These are phyloP conservation scores for Litchi chinensis DNA, from an alignment of 345 rosid genomes.

Conservation along the genomic window DNA sequence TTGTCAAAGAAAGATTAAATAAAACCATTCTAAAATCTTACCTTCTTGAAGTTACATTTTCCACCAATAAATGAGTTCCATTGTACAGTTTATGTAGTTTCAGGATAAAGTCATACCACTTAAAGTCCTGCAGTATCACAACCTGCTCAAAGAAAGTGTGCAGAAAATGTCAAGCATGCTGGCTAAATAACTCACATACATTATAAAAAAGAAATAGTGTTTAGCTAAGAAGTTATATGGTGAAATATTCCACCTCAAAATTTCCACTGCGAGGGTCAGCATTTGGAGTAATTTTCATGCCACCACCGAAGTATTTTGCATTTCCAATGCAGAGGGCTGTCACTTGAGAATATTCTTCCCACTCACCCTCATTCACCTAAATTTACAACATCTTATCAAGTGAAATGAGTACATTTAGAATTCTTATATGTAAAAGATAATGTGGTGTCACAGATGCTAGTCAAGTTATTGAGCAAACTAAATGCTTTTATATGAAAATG, in stretches of 20 bases:
- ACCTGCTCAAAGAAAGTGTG: slow-evolving; percentile 53
- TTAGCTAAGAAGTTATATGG: neutral
- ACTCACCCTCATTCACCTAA: slow-evolving; percentile 80
- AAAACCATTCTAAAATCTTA: slow-evolving; percentile 15
- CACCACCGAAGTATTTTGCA: slow-evolving; percentile 95
- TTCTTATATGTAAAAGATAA: slow-evolving; percentile 4
- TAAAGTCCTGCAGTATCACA: slow-evolving; percentile 88
- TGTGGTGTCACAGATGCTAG: neutral
- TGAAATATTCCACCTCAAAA: slow-evolving; percentile 62
- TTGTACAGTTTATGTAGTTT: slow-evolving; percentile 74
- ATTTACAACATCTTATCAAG: slow-evolving; percentile 19
- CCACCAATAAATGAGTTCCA: slow-evolving; percentile 80
- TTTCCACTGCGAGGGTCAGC: slow-evolving; percentile 79
- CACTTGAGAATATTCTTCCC: slow-evolving; percentile 76
- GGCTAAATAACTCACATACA: neutral
- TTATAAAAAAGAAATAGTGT: slow-evolving; percentile 2
- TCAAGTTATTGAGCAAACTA: slow-evolving; percentile 1
- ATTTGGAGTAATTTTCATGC: slow-evolving; percentile 96
- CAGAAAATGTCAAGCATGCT: slow-evolving; percentile 22
- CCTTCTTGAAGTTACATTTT: slow-evolving; percentile 81
- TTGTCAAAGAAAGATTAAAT: neutral
- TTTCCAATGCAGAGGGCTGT: slow-evolving; percentile 95
- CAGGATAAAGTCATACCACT: slow-evolving; percentile 87
- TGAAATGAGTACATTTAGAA: neutral
- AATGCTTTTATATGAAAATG: neutral